A percentile compares a stretch with the other conserved stretches of the same genome.
phyloP scores from a whole-genome alignment of 257 asterid species.

The Solanum medicagineum region DNA sequence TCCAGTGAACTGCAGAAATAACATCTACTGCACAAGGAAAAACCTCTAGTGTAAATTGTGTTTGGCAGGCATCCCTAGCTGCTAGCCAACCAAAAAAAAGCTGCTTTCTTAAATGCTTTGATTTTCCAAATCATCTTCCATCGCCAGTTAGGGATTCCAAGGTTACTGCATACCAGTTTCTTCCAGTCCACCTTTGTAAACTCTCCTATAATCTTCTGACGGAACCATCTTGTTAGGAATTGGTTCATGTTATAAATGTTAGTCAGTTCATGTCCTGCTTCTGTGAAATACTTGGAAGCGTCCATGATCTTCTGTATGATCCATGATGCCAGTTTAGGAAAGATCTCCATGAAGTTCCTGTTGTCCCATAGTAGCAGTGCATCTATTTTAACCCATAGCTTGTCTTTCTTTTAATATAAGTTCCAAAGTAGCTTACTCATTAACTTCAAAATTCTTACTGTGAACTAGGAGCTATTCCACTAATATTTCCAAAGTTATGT shows the following conservation, averaged over 20 bases:
- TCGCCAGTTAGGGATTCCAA: background rate
- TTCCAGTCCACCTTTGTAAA: background rate
- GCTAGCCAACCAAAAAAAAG: background rate
- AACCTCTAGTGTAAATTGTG: background rate
- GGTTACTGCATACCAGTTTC: background rate
- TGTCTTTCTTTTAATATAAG: too few species aligned
- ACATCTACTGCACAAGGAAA: background rate
- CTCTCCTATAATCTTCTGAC: background rate
- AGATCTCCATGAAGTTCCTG: background rate
- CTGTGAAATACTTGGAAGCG: background rate
- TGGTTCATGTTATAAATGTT: background rate
- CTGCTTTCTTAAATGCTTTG: background rate
- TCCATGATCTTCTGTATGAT: background rate
- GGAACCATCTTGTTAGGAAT: background rate
- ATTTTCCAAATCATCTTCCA: background rate
- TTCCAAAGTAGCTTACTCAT: background rate
- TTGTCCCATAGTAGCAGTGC: background rate
- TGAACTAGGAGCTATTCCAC: conserved; percentile 98
- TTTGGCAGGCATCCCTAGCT: background rate
- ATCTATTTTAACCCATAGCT: too few species aligned
- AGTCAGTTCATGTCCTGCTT: background rate
- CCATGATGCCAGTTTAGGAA: background rate
- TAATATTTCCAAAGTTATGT: conserved; percentile 83
- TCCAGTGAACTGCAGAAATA: background rate
- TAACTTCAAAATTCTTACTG: conserved; percentile 46